Evolutionary conservation across 2,329 filamentous ascomycete species (phyloP).

Genomic region (Macrophomina tecta): DNA sequence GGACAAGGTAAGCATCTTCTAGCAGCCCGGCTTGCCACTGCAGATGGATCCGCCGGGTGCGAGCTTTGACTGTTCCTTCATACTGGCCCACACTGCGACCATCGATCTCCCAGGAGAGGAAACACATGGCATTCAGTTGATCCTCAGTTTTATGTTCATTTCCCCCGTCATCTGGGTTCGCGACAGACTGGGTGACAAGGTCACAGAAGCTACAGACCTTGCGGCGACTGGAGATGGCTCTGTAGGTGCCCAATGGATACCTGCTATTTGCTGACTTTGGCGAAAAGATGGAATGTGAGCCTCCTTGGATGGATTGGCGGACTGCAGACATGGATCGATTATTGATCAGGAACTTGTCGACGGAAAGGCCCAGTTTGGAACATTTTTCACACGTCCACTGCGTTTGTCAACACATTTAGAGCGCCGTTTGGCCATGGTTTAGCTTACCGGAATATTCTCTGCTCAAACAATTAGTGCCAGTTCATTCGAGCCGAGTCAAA

Average conservation of each 20-base stretch:
- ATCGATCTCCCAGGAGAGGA: conserved; percentile 29
- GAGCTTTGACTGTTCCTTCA: not conserved
- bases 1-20: conserved; percentile 24
- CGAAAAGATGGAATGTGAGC: not conserved
- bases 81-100: conserved; percentile 12
- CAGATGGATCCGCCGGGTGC: conserved; percentile 25
- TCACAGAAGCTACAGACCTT: not conserved
- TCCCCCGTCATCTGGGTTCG: not conserved
- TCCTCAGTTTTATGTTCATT: not conserved
- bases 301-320: not conserved
- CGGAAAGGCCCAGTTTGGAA: not conserved
- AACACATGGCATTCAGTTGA: conserved; percentile 1
- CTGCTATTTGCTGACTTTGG: not conserved
- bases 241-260: not conserved
- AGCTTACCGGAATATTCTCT: not conserved
- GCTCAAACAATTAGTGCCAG: too few relatives aligned
- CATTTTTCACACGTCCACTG: not conserved
- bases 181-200: conserved; percentile 4
- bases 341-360: not conserved
- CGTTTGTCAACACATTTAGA: not conserved
- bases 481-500: too few relatives aligned
- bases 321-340: not conserved
- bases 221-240: not conserved
- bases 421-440: too few relatives aligned
- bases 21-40: conserved; percentile 3